Evolutionary conservation across 1,284 basidiomycete genomes (phyloP).

Genomic region (Vanrija humicola): DNA sequence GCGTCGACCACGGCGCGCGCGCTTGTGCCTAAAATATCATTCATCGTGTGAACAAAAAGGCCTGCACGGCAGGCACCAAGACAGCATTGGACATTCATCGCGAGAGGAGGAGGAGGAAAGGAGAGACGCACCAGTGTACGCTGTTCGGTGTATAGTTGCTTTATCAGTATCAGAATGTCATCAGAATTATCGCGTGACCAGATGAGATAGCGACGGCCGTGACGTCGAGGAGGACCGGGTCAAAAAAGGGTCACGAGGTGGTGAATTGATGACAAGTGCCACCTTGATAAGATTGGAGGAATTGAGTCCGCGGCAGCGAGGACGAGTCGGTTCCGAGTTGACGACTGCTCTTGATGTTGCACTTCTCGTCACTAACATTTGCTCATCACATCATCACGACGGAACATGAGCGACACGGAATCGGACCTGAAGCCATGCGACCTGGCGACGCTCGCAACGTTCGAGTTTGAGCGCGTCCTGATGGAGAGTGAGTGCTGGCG

Average conservation of each 20-base stretch:
- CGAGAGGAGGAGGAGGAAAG: background rate
- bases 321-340: no score
- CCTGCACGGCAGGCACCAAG: no score
- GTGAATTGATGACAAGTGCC: background rate
- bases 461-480: conserved; percentile 57
- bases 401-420: background rate
- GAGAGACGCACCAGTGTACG: background rate
- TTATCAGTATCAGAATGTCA: no score
- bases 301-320: no score
- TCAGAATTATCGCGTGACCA: background rate
- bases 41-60: no score
- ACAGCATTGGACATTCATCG: no score
- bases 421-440: conserved; percentile 14
- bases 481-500: conserved; percentile 56
- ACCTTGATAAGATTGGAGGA: no score
- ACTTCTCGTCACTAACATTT: no score
- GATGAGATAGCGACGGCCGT: background rate
- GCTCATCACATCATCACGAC: no score
- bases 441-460: conserved; percentile 40
- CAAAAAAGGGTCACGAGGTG: background rate
- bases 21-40: background rate
- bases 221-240: background rate
- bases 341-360: no score
- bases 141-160: background rate
- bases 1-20: background rate